Evolutionary conservation across 2,329 filamentous ascomycete genomes (phyloP), one percentile per base, ranked within the genome.

Genomic region (Calycina herbarum): DNA sequence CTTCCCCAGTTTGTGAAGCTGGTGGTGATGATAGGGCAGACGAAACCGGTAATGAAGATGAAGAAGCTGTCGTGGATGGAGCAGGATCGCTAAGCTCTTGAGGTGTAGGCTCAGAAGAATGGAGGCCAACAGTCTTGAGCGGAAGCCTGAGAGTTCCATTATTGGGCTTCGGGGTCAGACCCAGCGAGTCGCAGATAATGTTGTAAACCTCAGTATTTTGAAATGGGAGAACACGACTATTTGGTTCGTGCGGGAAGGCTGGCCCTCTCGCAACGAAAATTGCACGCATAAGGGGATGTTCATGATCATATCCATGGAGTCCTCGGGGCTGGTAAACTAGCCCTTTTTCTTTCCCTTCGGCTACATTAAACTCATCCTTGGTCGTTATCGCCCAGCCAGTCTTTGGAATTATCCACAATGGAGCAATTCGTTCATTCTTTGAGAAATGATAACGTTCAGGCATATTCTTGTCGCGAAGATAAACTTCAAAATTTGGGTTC

Each of bases 181-280:
- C 89, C 31, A 98, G 79, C 0, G 92, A 94, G 78, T 97, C 94
- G 76, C 94, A 97, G 57, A 98, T 79, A 68, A 98, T 92, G 74
- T 97, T 97, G 79, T 98, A 98, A 8, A 98, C 91, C 73, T 97
- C 91, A 66, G 87, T 94, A 70, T 98, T 98, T 85, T 97, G 94
- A 76, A 98, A 98, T 3, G 84, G 82, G 38, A 91, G 87, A 38
- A 98, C 78, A 69, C 88, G 86, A 77, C 91, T 96, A 72, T 95
- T 94, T 0, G 91, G 88, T 48, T 85, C 80, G 73, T 97, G 94
- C 0, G 93, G 92, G 75, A 99, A 99, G 0, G 94, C 94, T 3
- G 95, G 95, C 0, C 95, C 95, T 48, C 92, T 84, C 1, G 95
- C 95, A 59, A 98, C 84, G 73, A 99, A 99, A 56, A 99, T 96